Evolutionary conservation across 2,329 filamentous ascomycete species (phyloP), one percentile per base, ranked within the genome.

Genomic region (Cladophialophora immunda): DNA sequence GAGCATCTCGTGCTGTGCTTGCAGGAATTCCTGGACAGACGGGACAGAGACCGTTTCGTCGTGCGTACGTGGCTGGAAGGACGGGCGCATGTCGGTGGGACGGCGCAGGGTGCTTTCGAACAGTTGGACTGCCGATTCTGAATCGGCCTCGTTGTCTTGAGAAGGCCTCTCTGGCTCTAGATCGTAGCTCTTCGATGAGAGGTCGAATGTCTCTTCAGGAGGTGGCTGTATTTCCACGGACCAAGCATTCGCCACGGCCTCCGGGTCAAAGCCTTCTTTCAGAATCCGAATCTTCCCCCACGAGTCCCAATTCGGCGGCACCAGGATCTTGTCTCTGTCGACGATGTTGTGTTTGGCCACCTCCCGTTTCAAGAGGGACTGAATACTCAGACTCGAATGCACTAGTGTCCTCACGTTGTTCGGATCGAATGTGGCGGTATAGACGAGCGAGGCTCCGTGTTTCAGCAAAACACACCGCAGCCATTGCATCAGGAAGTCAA

Each of bases 231-330:
- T 91, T 71, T 97, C 93, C 64, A 92, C 86, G 1, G 90, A 90
- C 95, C 95, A 99, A 58, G 90, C 92, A 66, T 89, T 86, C 73
- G 92, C 95, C 52, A 97, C 85, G 15, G 87, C 86, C 81, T 99
- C 95, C 25, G 96, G 92, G 72, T 98, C 93, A 74, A 98, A 98
- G 0, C 90, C 92, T 76, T 97, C 95, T 62, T 93, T 88, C 30
- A 98, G 83, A 53, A 98, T 93, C 50, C 94, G 87, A 67, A 99
- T 97, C 80, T 98, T 99, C 67, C 93, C 94, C 92, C 93, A 97
- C 0, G 94, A 97, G 79, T 99, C 95, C 95, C 95, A 99, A 78
- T 97, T 97, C 17, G 94, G 91, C 1, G 94, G 94, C 0, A 99
- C 92, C 4, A 97, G 85, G 62, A 99, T 94, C 83, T 96, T 96